Evolutionary conservation across 208 protist species (phyloP), one percentile per base, ranked within the genome.

Genomic region (Leishmania major): DNA sequence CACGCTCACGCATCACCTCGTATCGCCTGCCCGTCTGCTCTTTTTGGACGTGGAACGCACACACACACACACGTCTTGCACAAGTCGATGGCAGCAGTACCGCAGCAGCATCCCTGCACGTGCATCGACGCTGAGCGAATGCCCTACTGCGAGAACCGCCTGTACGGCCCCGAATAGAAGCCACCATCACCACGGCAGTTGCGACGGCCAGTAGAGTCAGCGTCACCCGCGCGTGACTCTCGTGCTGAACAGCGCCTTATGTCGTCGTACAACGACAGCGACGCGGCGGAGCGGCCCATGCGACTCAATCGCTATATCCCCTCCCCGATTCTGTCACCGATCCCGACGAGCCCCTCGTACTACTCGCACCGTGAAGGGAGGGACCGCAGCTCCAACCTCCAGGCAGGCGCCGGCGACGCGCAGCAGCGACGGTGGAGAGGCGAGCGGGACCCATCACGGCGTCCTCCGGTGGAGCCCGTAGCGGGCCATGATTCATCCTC

Each of bases 261-360:
- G 6, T 45, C 82, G 4, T 55, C 47, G 22, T 7, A 80, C 5
- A 60, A 45, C 57, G 55, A 74, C 59, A 75, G 75, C 71, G 64
- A 22, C 77, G 45, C 59, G 11, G 57, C 35, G 49, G 75, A n/a
- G n/a, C 75, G 49, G 66, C 78, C 74, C 10, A 72, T 80, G 15
- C 78, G 77, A 15, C 75, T 67, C 40, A 66, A 62, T 15, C 82
- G 74, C 40, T 49, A 80, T n/a, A 40, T 86, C 5, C n/a, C 73
- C 47, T 75, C 83, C 31, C 83, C 79, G 3, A 79, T 62, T 62
- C 55, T 74, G n/a, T 86, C 83, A 11, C 83, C 72, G 49, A 79
- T 80, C 40, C 78, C 83, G 3, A 47, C 47, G 1, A 83, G 37
- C 37, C 73, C 83, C 19, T 55, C 64, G 40, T 67, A 80, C 57